Evolutionary conservation across 73 alveolate species (phyloP), one percentile per base, ranked within the genome.

Genomic region (Durusdinium trenchii): DNA sequence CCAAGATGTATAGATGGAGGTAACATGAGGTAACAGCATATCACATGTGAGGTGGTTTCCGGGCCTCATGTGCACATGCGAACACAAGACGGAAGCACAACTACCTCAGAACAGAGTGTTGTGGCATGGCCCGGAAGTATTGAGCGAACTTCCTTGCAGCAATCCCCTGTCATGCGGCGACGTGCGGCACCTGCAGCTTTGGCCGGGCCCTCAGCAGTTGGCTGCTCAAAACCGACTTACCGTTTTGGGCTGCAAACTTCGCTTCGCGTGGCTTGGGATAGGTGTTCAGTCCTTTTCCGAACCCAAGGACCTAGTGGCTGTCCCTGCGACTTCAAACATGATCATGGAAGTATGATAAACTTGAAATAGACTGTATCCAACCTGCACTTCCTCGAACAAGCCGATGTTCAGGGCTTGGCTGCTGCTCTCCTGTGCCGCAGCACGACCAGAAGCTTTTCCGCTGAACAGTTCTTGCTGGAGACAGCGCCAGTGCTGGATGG

Each of bases 401-500:
- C 51, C 30, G 30, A 38, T 7, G 7, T 12, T n/a, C 71, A 81
- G 91, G 91, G 91, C 91, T 81, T 81, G 30, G 89, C 89, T 1
- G 64, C 36, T 38, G 91, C 50, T 46, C 91, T 81, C 47, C 20
- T 81, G 89, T 18, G 62, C 45, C 46, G 91, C 35, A 4, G 45
- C 30, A 38, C 71, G 91, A 1, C 71, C 62, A 57, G 89, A 30
- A 67, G 71, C 4, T 81, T 81, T 36, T 84, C 94, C 30, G 76
- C 94, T 12, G 94, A 51, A 52, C 73, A 84, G 36, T 84, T 84
- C 76, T 36, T 84, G 94, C 94, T 48, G 36, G 75, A 51, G 6
- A 51, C 75, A 12, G 76, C 73, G 73, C 94, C 94, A 2, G 76
- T 75, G 23, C 76, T 84, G 76, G 94, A 84, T 51, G 94, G 94